Evolutionary conservation across 768 basidiomycete species (phyloP).

Genomic region (Suillus subalutaceus): DNA sequence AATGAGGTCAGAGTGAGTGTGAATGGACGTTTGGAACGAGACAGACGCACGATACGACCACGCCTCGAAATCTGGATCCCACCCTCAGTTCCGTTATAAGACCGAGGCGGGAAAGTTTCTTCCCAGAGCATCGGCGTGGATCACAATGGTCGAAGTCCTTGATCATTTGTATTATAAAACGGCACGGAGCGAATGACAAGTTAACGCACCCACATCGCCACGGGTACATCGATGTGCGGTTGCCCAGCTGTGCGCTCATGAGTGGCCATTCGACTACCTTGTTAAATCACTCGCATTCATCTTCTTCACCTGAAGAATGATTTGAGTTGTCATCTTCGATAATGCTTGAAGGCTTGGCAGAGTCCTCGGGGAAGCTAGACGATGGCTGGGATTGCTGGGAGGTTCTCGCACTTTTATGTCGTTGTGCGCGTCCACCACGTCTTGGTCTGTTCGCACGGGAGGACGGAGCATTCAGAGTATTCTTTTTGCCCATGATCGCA

Average conservation of each 20-base stretch:
- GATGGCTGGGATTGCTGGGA: background rate
- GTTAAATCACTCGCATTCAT: conserved; percentile 29
- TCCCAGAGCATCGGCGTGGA: conserved; percentile 84
- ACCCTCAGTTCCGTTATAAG: conserved; percentile 83
- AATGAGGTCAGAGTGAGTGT: background rate
- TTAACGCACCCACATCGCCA: conserved; percentile 92
- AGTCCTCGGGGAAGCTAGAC: conserved; percentile 20
- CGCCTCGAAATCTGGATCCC: conserved; percentile 84
- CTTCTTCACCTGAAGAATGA: conserved; percentile 33
- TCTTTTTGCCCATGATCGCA: conserved; percentile 13
- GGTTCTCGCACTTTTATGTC: background rate
- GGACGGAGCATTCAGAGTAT: background rate
- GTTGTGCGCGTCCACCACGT: conserved; percentile 8
- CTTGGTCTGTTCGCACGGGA: background rate
- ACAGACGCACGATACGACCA: conserved; percentile 86
- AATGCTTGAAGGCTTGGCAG: conserved; percentile 59
- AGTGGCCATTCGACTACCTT: background rate
- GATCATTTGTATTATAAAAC: background rate
- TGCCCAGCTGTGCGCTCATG: conserved; percentile 9
- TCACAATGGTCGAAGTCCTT: conserved; percentile 99
- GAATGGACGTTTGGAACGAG: background rate
- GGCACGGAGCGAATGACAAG: background rate
- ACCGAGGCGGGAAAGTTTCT: conserved; percentile 85
- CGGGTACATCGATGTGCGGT: conserved; percentile 63
- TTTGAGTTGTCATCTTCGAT: conserved; percentile 48